Percentiles rank a stretch among this genome's conserved stretches.
phyloP scores from a whole-genome alignment of 371 early-diverging fungal genomes.

The Mucor irregularis region DNA sequence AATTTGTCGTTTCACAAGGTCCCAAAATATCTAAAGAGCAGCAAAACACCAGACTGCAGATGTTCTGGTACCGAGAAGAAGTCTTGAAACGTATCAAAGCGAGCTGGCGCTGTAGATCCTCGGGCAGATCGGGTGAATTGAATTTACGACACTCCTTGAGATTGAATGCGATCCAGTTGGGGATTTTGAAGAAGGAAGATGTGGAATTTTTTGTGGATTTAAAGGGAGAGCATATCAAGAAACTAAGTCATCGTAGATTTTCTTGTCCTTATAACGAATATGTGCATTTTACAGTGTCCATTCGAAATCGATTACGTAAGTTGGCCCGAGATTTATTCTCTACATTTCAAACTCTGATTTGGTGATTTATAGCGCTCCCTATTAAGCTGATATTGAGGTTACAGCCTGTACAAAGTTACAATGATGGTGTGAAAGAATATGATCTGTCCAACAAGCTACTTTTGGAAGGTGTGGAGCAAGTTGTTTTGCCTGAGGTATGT shows the following conservation, averaged over 20 bases:
- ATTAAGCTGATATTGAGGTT: constrained; percentile 61
- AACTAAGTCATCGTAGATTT: constrained; percentile 41
- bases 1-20: constrained; percentile 73
- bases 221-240: constrained; percentile 21
- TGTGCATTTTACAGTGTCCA: constrained; percentile 49
- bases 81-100: constrained; percentile 59
- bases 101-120: constrained; percentile 43
- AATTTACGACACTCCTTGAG: constrained; percentile 54
- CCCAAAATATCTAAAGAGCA: constrained; percentile 50
- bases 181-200: constrained; percentile 59
- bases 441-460: constrained; percentile 58
- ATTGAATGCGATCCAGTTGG: constrained; percentile 52
- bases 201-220: constrained; percentile 54
- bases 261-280: constrained; percentile 53
- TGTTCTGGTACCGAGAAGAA: constrained; percentile 83
- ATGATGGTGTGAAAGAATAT: constrained; percentile 65
- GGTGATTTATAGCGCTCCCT: constrained; percentile 33
- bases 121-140: constrained; percentile 52
- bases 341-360: not conserved
- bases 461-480: constrained; percentile 62
- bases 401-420: constrained; percentile 67
- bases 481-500: constrained; percentile 59
- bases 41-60: constrained; percentile 53
- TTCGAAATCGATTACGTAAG: constrained; percentile 53
- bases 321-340: not conserved